These are phyloP conservation scores for Lactifluus piperatus DNA, from an alignment of 768 basidiomycete genomes.

Conservation along the genomic window DNA sequence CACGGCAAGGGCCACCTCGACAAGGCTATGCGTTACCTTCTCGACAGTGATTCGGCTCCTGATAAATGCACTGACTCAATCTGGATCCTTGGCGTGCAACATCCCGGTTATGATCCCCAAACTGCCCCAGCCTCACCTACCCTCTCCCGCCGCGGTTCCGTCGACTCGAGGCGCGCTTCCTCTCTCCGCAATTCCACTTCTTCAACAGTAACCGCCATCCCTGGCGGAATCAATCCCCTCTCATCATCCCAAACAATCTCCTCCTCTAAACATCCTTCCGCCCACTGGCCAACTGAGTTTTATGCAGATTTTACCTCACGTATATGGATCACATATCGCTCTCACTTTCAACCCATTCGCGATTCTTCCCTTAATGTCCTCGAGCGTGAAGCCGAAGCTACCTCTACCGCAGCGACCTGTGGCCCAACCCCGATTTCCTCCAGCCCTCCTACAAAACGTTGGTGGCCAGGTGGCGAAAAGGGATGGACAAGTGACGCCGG, in stretches of 20 bases:
- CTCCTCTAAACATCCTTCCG: conserved; percentile 22
- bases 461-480: conserved; percentile 65
- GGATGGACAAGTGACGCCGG: conserved; percentile 81
- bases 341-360: conserved; percentile 74
- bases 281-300: conserved; percentile 65
- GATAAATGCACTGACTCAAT: conserved; percentile 76
- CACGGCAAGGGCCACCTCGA: conserved; percentile 71
- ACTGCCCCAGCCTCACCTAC: conserved; percentile 19
- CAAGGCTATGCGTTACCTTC: conserved; percentile 81
- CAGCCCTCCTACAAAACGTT: conserved; percentile 42
- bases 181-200: conserved; percentile 39
- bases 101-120: conserved; percentile 59
- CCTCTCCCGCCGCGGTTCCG: conserved; percentile 31
- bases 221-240: conserved; percentile 24
- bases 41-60: conserved; percentile 81
- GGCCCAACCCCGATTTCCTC: conserved; percentile 8
- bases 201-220: conserved; percentile 27
- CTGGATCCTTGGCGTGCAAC: conserved; percentile 79
- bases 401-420: conserved; percentile 17
- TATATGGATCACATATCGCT: conserved; percentile 89
- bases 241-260: conserved; percentile 27
- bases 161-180: conserved; percentile 36
- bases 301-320: conserved; percentile 84
- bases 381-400: conserved; percentile 28
- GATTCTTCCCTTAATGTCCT: conserved; percentile 44